These are phyloP conservation scores for Neonectria hederae DNA, from an alignment of 2,329 filamentous ascomycete genomes.

Conservation along the genomic window DNA sequence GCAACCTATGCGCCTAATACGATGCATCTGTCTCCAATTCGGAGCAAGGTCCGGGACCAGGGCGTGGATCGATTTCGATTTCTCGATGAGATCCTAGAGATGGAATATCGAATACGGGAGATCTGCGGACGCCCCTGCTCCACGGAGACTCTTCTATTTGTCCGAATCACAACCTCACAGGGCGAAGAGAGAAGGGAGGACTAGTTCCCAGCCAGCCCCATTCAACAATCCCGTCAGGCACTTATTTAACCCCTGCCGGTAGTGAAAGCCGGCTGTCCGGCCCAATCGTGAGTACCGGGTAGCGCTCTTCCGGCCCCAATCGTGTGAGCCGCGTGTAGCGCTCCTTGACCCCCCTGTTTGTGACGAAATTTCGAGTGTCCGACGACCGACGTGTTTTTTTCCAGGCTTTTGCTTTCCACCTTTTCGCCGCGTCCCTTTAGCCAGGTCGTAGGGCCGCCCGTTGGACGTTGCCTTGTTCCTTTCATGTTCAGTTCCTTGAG, in stretches of 20 bases:
- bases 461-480: background rate
- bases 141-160: too few species aligned
- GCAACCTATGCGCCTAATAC: too few species aligned
- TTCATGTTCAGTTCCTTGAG: background rate
- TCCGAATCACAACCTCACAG: too few species aligned
- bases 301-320: background rate
- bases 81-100: too few species aligned
- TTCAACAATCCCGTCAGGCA: background rate
- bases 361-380: background rate
- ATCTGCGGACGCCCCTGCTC: too few species aligned
- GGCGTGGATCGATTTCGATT: too few species aligned
- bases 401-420: background rate
- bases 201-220: too few species aligned
- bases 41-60: too few species aligned
- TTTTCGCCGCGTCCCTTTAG: background rate
- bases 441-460: constrained; percentile 10
- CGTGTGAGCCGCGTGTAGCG: constrained; percentile 7
- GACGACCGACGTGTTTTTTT: constrained; percentile 9
- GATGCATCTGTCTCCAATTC: too few species aligned
- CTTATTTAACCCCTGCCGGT: background rate
- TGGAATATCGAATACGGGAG: too few species aligned
- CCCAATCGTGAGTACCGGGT: too few species aligned
- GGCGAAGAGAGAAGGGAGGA: too few species aligned
- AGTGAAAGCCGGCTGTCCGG: background rate
- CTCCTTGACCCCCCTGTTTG: background rate